These are phyloP conservation scores for Xerocomus potaroensis DNA, from an alignment of 768 basidiomycete species.

Conservation along the genomic window DNA sequence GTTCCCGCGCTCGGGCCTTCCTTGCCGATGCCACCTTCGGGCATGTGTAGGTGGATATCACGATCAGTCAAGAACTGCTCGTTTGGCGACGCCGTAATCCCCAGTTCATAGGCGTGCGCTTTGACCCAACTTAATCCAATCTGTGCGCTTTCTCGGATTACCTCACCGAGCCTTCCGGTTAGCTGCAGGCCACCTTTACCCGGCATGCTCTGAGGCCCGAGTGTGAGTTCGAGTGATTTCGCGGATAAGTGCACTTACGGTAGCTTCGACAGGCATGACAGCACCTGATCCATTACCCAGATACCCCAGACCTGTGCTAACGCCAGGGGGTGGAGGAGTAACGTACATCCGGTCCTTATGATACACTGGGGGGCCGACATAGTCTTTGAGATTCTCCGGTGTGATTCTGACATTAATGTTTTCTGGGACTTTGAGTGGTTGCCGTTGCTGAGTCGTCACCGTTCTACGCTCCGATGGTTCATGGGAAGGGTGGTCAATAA, in stretches of 20 bases:
- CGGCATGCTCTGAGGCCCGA: constrained; percentile 83
- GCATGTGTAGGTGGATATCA: constrained; percentile 97
- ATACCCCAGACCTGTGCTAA: constrained; percentile 93
- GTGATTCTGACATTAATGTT: constrained; percentile 78
- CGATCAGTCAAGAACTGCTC: constrained; percentile 81
- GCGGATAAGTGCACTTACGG: constrained; percentile 45
- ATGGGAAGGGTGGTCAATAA: constrained; percentile 14
- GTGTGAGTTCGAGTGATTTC: not conserved
- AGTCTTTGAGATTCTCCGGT: constrained; percentile 88
- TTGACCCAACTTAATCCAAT: constrained; percentile 94
- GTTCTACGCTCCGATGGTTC: constrained; percentile 38
- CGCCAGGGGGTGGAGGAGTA: constrained; percentile 79
- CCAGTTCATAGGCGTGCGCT: constrained; percentile 82
- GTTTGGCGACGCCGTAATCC: constrained; percentile 67
- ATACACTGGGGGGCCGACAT: constrained; percentile 93
- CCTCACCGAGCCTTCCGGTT: constrained; percentile 97
- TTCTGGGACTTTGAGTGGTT: constrained; percentile 78
- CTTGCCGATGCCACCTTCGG: constrained; percentile 88
- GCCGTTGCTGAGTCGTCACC: constrained; percentile 73
- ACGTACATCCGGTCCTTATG: constrained; percentile 92
- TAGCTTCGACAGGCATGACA: constrained; percentile 96
- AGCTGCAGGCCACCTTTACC: constrained; percentile 90
- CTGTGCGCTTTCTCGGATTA: constrained; percentile 94
- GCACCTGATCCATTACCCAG: constrained; percentile 94
- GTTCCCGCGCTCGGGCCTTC: constrained; percentile 97